phyloP scores from a whole-genome alignment of 768 basidiomycete genomes.

The Tubosaeta sp. region DNA sequence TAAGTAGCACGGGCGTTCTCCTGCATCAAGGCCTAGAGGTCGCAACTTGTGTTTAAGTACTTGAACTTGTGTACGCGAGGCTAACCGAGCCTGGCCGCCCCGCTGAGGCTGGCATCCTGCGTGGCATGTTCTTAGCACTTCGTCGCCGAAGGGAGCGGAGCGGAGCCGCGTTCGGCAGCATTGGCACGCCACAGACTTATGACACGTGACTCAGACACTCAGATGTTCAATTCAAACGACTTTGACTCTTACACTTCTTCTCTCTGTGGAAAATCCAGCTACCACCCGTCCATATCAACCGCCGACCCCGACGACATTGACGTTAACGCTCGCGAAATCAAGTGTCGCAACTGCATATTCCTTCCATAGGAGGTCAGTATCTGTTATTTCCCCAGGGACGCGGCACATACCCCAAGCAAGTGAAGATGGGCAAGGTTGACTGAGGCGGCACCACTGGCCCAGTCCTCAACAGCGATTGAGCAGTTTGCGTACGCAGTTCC shows the following conservation, averaged over 20 bases:
- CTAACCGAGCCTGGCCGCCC: too few relatives aligned
- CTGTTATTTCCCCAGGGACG: neutral
- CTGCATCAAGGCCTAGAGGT: too few relatives aligned
- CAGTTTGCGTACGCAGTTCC: conserved; percentile 1
- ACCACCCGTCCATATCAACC: neutral
- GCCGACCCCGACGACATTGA: neutral
- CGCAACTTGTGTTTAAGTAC: too few relatives aligned
- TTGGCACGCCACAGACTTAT: too few relatives aligned
- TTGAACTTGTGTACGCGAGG: too few relatives aligned
- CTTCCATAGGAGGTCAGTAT: conserved; percentile 2
- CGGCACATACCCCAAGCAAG: conserved; percentile 2
- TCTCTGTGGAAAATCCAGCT: neutral
- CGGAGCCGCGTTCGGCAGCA: too few relatives aligned
- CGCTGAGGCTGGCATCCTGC: too few relatives aligned
- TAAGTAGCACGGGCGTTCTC: too few relatives aligned
- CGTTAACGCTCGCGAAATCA: neutral
- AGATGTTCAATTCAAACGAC: too few relatives aligned
- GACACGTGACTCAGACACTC: too few relatives aligned
- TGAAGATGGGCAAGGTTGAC: conserved; percentile 1
- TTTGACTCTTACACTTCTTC: neutral
- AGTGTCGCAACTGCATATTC: neutral
- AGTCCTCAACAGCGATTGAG: neutral
- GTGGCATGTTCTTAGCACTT: too few relatives aligned
- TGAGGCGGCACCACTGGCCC: neutral
- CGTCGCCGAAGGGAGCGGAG: too few relatives aligned